A percentile compares a stretch with the other conserved stretches of the same genome.
These are phyloP conservation scores for Poteriospumella lacustris DNA, from an alignment of 108 stramenopile genomes.

Conservation along the genomic window DNA sequence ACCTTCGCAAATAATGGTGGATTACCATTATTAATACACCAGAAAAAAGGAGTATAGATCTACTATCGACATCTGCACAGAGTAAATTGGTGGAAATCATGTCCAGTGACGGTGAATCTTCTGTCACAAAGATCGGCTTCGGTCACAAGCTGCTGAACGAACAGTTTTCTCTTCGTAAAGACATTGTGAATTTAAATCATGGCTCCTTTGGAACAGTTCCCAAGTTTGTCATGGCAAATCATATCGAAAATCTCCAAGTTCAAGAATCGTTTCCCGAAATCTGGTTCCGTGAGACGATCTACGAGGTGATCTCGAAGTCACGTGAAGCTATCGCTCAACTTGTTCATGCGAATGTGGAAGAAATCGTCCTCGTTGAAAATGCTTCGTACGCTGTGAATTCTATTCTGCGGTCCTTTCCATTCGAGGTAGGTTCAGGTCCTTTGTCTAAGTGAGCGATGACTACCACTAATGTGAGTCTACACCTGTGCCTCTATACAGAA, in stretches of 20 bases:
- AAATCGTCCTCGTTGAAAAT: constrained; percentile 4
- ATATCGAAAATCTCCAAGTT: neutral
- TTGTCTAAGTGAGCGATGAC: no score
- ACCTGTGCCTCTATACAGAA: no score
- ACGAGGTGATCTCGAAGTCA: neutral
- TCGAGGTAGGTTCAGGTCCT: neutral
- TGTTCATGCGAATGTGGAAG: neutral
- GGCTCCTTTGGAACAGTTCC: constrained; percentile 16
- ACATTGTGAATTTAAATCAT: constrained; percentile 16
- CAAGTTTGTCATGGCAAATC: neutral
- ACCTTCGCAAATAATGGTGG: no score
- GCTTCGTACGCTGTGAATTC: constrained; percentile 10
- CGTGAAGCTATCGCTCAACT: neutral
- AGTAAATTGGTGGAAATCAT: no score
- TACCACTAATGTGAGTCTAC: no score
- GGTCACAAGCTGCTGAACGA: no score
- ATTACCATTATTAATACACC: no score
- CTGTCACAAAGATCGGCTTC: no score
- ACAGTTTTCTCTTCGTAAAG: no score
- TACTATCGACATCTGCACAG: no score
- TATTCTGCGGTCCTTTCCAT: neutral
- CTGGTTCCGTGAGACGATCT: constrained; percentile 4
- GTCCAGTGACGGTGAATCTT: no score
- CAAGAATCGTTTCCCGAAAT: neutral
- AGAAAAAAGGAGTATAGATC: no score